Evolutionary conservation across 352 stramenopile species (phyloP).

Genomic region (Pythium brachiatum): DNA sequence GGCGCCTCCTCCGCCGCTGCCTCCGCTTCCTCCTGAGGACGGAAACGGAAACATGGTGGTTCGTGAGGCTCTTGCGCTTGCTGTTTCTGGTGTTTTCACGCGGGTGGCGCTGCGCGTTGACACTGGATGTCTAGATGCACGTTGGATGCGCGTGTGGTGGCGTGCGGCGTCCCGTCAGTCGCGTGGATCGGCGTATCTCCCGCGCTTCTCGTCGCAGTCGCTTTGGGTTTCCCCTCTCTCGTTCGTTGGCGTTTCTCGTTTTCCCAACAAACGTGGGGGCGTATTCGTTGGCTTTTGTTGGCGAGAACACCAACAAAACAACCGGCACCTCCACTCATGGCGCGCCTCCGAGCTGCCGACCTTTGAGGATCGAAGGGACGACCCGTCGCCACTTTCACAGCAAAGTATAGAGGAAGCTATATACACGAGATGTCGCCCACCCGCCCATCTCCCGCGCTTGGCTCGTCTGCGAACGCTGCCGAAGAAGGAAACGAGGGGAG

Average conservation of each 20-base stretch:
- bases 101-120: not conserved
- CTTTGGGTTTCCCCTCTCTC: slow-evolving; percentile 2
- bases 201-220: not conserved
- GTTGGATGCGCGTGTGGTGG: not conserved
- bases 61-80: not conserved
- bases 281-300: not conserved
- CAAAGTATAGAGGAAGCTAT: not conserved
- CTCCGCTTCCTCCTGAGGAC: not conserved
- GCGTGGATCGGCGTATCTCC: slow-evolving; percentile 3
- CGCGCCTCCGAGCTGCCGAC: slow-evolving; percentile 2
- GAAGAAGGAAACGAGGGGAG: slow-evolving; percentile 14
- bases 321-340: slow-evolving; percentile 21
- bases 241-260: slow-evolving; percentile 19
- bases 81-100: not conserved
- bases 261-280: slow-evolving; percentile 9
- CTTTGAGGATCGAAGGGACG: slow-evolving; percentile 24
- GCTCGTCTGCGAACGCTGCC: slow-evolving; percentile 22
- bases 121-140: not conserved
- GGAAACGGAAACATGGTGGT: slow-evolving; percentile 23
- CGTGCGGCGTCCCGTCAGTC: not conserved
- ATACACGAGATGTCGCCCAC: not conserved
- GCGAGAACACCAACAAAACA: slow-evolving; percentile 2
- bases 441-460: slow-evolving; percentile 21
- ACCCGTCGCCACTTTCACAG: not conserved
- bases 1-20: slow-evolving; percentile 1